Percentiles rank a stretch among this genome's conserved stretches.
These are phyloP conservation scores for Mimosa bimucronata DNA, from an alignment of 306 rosid species.

Conservation along the genomic window DNA sequence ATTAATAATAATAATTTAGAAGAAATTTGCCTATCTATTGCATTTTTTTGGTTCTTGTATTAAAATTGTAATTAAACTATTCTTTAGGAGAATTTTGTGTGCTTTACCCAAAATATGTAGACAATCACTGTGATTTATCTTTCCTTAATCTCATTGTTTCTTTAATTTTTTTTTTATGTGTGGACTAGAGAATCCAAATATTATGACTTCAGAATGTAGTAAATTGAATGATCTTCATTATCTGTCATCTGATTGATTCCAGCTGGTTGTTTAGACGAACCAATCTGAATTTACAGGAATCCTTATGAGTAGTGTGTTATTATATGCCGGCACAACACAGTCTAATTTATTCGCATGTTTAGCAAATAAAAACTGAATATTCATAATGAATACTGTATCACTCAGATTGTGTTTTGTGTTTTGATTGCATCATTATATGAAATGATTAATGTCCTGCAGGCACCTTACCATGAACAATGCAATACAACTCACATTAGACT, in stretches of 20 bases:
- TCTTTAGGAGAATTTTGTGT: background rate
- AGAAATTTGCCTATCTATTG: background rate
- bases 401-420: background rate
- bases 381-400: constrained; percentile 7
- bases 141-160: background rate
- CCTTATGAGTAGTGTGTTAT: constrained; percentile 14
- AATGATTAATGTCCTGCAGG: too few relatives aligned
- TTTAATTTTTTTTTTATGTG: too few relatives aligned
- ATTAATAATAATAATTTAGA: too few relatives aligned
- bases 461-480: background rate
- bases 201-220: constrained; percentile 1
- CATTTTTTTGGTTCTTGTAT: background rate
- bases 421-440: too few relatives aligned
- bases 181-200: background rate
- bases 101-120: background rate
- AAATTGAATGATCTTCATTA: background rate
- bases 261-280: background rate
- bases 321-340: background rate
- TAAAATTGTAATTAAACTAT: background rate
- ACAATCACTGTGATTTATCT: background rate
- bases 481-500: background rate
- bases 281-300: background rate
- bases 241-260: background rate
- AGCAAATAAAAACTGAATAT: background rate
- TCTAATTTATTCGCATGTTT: constrained; percentile 12